Evolutionary conservation across 306 rosid species (phyloP).

Genomic region (Luffa acutangula): DNA sequence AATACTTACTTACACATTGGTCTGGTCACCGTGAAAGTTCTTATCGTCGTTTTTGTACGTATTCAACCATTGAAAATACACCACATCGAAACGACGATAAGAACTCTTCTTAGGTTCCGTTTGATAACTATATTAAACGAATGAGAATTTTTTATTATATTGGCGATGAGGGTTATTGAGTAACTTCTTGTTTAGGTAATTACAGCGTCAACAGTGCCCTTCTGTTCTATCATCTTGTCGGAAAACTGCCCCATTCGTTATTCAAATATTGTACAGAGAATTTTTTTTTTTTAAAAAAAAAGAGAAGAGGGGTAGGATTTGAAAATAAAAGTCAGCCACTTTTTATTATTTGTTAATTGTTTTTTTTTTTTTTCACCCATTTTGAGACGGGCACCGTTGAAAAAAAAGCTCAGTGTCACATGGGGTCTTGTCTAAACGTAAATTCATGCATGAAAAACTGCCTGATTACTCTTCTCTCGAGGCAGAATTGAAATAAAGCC

Average conservation of each 20-base stretch:
- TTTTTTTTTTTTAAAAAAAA: background rate
- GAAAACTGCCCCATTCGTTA: background rate
- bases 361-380: background rate
- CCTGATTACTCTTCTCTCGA: background rate
- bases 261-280: background rate
- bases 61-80: no score
- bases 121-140: no score
- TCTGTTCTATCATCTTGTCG: background rate
- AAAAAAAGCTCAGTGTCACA: background rate
- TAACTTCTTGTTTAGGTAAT: background rate
- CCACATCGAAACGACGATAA: no score
- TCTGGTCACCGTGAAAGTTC: no score
- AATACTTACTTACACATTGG: background rate
- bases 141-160: no score
- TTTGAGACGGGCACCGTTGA: background rate
- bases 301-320: background rate
- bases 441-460: constrained; percentile 2
- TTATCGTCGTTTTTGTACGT: no score
- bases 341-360: background rate
- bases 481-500: background rate
- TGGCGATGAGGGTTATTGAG: background rate
- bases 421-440: constrained; percentile 1
- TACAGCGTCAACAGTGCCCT: background rate
- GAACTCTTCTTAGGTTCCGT: no score
- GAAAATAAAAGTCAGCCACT: background rate